Evolutionary conservation across 805 yeast species (phyloP).

Genomic region (Monosporozyma servazzii): DNA sequence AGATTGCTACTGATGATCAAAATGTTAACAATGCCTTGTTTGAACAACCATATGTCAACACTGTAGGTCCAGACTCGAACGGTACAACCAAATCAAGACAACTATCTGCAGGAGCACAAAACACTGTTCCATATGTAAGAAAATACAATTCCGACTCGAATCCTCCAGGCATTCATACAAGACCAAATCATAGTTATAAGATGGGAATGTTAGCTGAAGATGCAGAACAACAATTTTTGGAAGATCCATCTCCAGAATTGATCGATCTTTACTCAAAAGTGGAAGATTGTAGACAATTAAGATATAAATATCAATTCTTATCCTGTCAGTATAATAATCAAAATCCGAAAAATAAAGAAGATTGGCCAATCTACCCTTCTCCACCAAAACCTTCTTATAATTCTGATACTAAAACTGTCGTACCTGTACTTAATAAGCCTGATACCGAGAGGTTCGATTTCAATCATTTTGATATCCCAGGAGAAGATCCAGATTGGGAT

Average conservation of each 20-base stretch:
- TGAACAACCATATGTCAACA: slow-evolving; percentile 12
- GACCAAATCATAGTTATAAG: slow-evolving; percentile 28
- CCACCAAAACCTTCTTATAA: slow-evolving; percentile 91
- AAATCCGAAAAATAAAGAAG: slow-evolving; percentile 72
- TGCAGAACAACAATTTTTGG: slow-evolving; percentile 43
- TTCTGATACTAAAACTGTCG: slow-evolving; percentile 45
- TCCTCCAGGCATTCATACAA: background rate
- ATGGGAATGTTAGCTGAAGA: slow-evolving; percentile 39
- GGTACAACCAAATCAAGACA: slow-evolving; percentile 7
- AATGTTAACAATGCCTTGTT: slow-evolving; percentile 8
- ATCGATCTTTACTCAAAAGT: slow-evolving; percentile 55
- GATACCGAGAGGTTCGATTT: slow-evolving; percentile 37
- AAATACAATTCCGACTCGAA: background rate
- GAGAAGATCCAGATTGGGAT: slow-evolving; percentile 43
- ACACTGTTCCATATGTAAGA: slow-evolving; percentile 13
- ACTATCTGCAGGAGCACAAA: slow-evolving; percentile 21
- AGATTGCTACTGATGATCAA: slow-evolving; percentile 24
- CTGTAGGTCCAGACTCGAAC: background rate
- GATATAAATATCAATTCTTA: slow-evolving; percentile 63
- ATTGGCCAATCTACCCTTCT: slow-evolving; percentile 81
- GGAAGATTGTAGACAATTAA: slow-evolving; percentile 55
- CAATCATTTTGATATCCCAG: slow-evolving; percentile 36
- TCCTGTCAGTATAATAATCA: slow-evolving; percentile 66
- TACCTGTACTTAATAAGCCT: slow-evolving; percentile 32
- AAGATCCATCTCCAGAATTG: slow-evolving; percentile 59